phyloP scores from a whole-genome alignment of 1,139 yeast genomes.

The Kluyveromyces sp. region DNA sequence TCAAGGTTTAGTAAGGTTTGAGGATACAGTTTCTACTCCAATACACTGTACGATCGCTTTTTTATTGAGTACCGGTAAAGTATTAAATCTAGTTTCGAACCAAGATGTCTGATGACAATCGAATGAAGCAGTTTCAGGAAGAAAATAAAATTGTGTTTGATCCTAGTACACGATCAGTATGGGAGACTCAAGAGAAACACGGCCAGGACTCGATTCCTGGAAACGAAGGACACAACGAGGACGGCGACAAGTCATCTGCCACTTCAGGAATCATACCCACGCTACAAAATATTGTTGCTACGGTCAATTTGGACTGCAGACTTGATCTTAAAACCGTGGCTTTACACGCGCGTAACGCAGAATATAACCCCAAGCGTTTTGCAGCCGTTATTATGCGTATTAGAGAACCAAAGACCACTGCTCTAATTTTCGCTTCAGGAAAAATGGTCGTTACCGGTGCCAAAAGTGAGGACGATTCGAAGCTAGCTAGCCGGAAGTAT shows the following conservation, averaged over 20 bases:
- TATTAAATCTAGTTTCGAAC: neutral
- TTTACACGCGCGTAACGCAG: slow-evolving; percentile 97
- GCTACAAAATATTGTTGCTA: slow-evolving; percentile 93
- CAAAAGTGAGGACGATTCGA: slow-evolving; percentile 94
- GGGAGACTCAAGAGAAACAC: slow-evolving; percentile 29
- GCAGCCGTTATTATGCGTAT: slow-evolving; percentile 99
- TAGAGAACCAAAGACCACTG: slow-evolving; percentile 97
- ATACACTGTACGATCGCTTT: neutral
- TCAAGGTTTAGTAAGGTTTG: neutral
- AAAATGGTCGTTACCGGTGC: slow-evolving; percentile 99
- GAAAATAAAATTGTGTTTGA: slow-evolving; percentile 32
- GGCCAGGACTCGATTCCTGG: slow-evolving; percentile 11
- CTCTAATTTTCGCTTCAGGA: slow-evolving; percentile 95
- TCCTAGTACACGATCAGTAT: slow-evolving; percentile 32
- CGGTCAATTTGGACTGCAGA: slow-evolving; percentile 94
- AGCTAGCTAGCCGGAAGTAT: slow-evolving; percentile 92
- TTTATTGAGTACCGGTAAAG: too few relatives aligned
- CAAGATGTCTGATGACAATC: slow-evolving; percentile 29
- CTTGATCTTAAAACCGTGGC: slow-evolving; percentile 95
- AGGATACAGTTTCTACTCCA: neutral
- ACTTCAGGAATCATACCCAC: slow-evolving; percentile 96
- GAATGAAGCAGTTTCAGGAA: slow-evolving; percentile 31
- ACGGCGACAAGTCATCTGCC: slow-evolving; percentile 54
- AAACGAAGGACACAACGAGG: slow-evolving; percentile 8
- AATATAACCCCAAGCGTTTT: slow-evolving; percentile 94